Conservation (phyloP, 768 basidiomycete genomes). For the Auriscalpium orientale region DNA sequence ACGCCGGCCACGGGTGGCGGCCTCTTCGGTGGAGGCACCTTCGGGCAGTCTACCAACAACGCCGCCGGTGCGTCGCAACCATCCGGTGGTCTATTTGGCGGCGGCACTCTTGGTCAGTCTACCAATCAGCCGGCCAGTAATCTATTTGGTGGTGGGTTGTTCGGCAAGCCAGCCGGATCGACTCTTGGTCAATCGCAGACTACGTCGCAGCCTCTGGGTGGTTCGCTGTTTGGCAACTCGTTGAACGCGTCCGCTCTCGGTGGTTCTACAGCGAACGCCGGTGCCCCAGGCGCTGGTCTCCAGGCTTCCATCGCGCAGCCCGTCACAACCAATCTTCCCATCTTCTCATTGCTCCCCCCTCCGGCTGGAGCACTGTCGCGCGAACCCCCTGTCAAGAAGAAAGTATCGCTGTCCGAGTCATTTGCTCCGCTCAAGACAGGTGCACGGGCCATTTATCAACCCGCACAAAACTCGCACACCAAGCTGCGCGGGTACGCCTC, state of each 20-base stretch:
- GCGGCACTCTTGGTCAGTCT: slow-evolving; percentile 36
- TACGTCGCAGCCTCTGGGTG: slow-evolving; percentile 25
- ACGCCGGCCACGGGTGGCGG: slow-evolving; percentile 23
- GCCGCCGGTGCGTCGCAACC: slow-evolving; percentile 15
- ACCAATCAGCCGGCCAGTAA: slow-evolving; percentile 31
- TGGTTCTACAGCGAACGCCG: slow-evolving; percentile 29
- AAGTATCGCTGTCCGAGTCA: slow-evolving; percentile 69
- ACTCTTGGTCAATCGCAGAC: slow-evolving; percentile 37
- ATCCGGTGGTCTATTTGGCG: slow-evolving; percentile 41
- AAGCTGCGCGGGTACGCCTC: slow-evolving; percentile 69
- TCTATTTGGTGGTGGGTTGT: slow-evolving; percentile 40
- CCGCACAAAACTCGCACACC: slow-evolving; percentile 49
- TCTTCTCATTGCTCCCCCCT: slow-evolving; percentile 69
- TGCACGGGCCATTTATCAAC: slow-evolving; percentile 51
- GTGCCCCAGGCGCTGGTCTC: slow-evolving; percentile 38
- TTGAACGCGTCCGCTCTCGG: slow-evolving; percentile 27
- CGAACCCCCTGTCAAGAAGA: slow-evolving; percentile 65
- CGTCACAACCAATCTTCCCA: slow-evolving; percentile 61
- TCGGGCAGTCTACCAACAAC: slow-evolving; percentile 35
- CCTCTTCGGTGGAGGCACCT: slow-evolving; percentile 37
- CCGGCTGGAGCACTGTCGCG: slow-evolving; percentile 56
- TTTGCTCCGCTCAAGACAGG: slow-evolving; percentile 38
- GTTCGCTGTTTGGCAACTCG: slow-evolving; percentile 26
- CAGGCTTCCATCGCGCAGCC: slow-evolving; percentile 88
- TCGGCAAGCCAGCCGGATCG: slow-evolving; percentile 47